A percentile compares a stretch with the other conserved stretches of the same genome.
These are phyloP conservation scores for Ehretia macrophylla DNA, from an alignment of 257 asterid species.

Conservation along the genomic window DNA sequence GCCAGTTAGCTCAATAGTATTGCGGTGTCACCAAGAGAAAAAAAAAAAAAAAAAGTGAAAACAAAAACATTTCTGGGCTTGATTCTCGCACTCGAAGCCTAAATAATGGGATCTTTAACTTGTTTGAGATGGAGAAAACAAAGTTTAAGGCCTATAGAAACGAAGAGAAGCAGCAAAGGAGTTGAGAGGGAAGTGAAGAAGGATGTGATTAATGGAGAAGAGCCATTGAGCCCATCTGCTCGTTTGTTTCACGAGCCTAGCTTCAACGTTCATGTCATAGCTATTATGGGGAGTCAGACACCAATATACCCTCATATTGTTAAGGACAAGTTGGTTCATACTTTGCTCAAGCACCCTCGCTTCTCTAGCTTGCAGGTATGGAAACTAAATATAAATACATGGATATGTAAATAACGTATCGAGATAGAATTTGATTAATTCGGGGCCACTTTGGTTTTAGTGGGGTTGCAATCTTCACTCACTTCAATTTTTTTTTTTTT, in stretches of 20 bases:
- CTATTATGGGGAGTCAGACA: conserved; percentile 12
- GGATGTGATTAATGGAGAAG: conserved; percentile 11
- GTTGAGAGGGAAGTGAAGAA: background rate
- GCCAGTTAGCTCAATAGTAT: no score
- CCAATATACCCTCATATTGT: conserved; percentile 8
- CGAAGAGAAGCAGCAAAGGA: background rate
- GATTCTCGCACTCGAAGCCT: no score
- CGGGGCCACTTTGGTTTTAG: no score
- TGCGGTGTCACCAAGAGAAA: no score
- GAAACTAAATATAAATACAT: no score
- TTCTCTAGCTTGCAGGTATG: conserved; percentile 31
- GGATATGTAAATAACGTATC: no score
- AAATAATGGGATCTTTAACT: conserved; percentile 10
- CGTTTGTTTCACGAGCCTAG: conserved; percentile 24
- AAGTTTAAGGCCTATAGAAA: conserved; percentile 14
- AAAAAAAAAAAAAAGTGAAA: no score
- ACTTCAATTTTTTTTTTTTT: no score
- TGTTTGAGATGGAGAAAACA: conserved; percentile 18
- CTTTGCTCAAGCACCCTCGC: conserved; percentile 36
- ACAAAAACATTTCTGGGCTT: no score
- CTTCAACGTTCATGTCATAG: conserved; percentile 23
- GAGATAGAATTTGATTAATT: no score
- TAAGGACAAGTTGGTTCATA: conserved; percentile 18
- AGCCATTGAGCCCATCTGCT: conserved; percentile 38
- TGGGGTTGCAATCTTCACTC: no score